phyloP scores from a whole-genome alignment of 495 filamentous ascomycete genomes.

The Alectoria sarmentosa region DNA sequence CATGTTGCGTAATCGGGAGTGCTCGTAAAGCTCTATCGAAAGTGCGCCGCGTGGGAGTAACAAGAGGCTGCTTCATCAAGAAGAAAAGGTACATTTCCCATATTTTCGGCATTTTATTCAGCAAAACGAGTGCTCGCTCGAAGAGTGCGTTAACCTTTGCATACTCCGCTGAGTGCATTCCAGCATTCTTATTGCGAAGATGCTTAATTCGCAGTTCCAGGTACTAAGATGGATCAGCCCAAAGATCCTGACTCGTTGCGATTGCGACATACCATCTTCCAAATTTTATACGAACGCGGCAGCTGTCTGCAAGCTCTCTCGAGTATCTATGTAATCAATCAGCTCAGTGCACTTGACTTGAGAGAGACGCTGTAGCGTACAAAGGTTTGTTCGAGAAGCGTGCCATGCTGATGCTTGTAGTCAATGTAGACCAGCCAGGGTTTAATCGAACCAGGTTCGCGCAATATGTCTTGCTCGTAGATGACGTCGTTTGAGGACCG shows the following conservation, averaged over 20 bases:
- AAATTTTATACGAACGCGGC: slow-evolving; percentile 94
- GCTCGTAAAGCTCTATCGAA: slow-evolving; percentile 94
- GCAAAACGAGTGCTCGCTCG: slow-evolving; percentile 83
- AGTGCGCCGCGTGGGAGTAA: slow-evolving; percentile 81
- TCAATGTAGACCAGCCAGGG: slow-evolving; percentile 96
- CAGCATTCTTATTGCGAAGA: slow-evolving; percentile 75
- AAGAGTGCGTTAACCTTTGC: slow-evolving; percentile 93
- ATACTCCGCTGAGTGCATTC: slow-evolving; percentile 73
- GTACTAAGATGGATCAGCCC: slow-evolving; percentile 39
- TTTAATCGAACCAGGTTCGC: slow-evolving; percentile 79
- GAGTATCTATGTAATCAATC: slow-evolving; percentile 35
- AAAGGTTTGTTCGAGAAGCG: slow-evolving; percentile 84
- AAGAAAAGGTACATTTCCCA: slow-evolving; percentile 98
- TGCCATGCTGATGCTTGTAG: slow-evolving; percentile 83
- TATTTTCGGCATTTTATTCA: slow-evolving; percentile 98
- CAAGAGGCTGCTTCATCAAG: slow-evolving; percentile 79
- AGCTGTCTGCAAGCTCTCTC: slow-evolving; percentile 86
- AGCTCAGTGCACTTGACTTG: not conserved
- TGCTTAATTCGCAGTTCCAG: slow-evolving; percentile 80
- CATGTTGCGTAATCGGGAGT: slow-evolving; percentile 94
- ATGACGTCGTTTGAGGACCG: slow-evolving; percentile 81
- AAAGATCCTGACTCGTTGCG: not conserved
- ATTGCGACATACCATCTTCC: slow-evolving; percentile 61
- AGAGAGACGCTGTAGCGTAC: slow-evolving; percentile 28
- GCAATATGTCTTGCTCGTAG: slow-evolving; percentile 92